phyloP scores from a whole-genome alignment of 306 rosid genomes.

The Coriaria nepalensis region DNA sequence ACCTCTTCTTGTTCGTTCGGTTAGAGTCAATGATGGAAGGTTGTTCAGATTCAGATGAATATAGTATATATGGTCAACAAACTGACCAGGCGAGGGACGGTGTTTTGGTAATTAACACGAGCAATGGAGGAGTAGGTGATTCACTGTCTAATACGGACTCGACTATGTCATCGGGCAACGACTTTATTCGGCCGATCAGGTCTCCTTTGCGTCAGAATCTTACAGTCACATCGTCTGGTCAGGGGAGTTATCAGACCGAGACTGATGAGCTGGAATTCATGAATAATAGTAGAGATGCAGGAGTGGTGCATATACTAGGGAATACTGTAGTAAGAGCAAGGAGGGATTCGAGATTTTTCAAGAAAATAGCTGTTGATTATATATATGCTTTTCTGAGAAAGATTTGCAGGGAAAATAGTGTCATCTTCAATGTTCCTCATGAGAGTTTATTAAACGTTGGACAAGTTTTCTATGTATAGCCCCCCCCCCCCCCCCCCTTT shows the following conservation, averaged over 20 bases:
- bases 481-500: too few species aligned
- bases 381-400: constrained; percentile 82
- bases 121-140: constrained; percentile 10
- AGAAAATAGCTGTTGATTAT: constrained; percentile 72
- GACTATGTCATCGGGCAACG: constrained; percentile 36
- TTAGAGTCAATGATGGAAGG: constrained; percentile 92
- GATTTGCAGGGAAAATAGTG: constrained; percentile 88
- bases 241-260: constrained; percentile 44
- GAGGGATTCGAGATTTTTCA: constrained; percentile 55
- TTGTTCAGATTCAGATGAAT: constrained; percentile 73
- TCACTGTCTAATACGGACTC: constrained; percentile 25
- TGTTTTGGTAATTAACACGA: constrained; percentile 19
- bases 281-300: constrained; percentile 65
- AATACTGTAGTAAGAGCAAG: constrained; percentile 68
- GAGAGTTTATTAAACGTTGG: constrained; percentile 94
- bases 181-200: constrained; percentile 42
- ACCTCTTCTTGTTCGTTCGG: constrained; percentile 47
- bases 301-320: constrained; percentile 94
- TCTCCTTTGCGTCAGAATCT: constrained; percentile 29
- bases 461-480: constrained; percentile 69
- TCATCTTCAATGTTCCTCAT: constrained; percentile 91
- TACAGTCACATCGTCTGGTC: constrained; percentile 29
- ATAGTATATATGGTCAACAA: constrained; percentile 45
- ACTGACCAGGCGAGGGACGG: constrained; percentile 27
- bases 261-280: constrained; percentile 66